Base-by-base conservation (phyloP, 495 filamentous ascomycete species). In the Xylaria bambusicola region DNA sequence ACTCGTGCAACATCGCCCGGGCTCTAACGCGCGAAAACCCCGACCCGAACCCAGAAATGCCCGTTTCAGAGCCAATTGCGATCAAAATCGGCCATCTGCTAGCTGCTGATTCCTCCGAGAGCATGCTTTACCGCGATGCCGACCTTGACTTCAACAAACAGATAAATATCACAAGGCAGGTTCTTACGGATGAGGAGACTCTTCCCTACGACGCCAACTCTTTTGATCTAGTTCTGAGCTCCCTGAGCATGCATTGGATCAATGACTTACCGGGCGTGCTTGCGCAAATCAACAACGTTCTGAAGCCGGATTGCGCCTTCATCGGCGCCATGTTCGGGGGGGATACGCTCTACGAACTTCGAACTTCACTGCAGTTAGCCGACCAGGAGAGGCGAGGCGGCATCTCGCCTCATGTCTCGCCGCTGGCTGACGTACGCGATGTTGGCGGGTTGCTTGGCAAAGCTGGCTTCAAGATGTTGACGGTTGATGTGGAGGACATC, bases 401-500 rank as follows among this genome's bases (percentile, higher is more conserved):
- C 9, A 90, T 98, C 31, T 86, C 85, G 18, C 91, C 91, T 23
- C 90, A 92, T 67, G 86, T 94, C 2, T 93, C 89, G 5, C 95
- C 95, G 23, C 70, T 99, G 31, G 94, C 94, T 1, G 93, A 99
- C 73, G 91, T 96, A 13, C 80, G 89, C 8, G 95, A 99, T 72
- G 84, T 97, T 0, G 95, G 93, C 3, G 92, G 91, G 3, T 75
- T 99, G 58, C 71, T 99, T 61, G 88, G 87, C 63, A 85, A 84
- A 58, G 92, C 93, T 0, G 92, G 94, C 27, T 98, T 98, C 75
- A 92, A 90, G 76, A 86, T 99, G 82, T 77, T 97, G 59, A 99
- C 95, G 12, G 91, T 99, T 0, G 95, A 99, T 66, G 89, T 98
- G 20, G 95, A 98, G 73, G 95, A 99, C 71, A 92, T 99, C 47